Conservation (phyloP, 306 rosid species). For the Vicia villosa region DNA sequence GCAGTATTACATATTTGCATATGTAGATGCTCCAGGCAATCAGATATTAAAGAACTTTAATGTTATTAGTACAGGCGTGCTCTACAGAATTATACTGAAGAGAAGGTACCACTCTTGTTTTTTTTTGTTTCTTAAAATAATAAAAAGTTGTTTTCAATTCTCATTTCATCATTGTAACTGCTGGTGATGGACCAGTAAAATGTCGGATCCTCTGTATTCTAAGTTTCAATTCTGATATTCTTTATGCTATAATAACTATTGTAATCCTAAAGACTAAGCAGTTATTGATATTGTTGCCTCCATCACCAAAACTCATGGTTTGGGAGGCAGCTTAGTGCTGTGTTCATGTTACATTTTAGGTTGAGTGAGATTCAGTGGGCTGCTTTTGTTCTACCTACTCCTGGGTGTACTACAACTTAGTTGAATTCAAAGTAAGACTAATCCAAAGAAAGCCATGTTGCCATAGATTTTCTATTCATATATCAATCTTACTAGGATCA, state of each 20-base stretch:
- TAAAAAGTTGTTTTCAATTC: slow-evolving; percentile 8
- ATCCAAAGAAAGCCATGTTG: slow-evolving; percentile 18
- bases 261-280: slow-evolving; percentile 19
- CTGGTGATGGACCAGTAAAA: slow-evolving; percentile 21
- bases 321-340: slow-evolving; percentile 15
- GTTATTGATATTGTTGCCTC: neutral
- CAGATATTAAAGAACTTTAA: slow-evolving; percentile 91
- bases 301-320: slow-evolving; percentile 32
- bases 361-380: slow-evolving; percentile 98
- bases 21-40: slow-evolving; percentile 97
- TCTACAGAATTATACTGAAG: slow-evolving; percentile 92
- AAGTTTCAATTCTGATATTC: slow-evolving; percentile 20
- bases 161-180: slow-evolving; percentile 26
- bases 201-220: slow-evolving; percentile 3
- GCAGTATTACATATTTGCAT: slow-evolving; percentile 96
- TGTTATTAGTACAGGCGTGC: slow-evolving; percentile 86
- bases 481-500: slow-evolving; percentile 28
- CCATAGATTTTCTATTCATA: slow-evolving; percentile 27
- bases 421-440: slow-evolving; percentile 78
- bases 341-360: slow-evolving; percentile 57
- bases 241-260: slow-evolving; percentile 1
- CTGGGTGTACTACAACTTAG: slow-evolving; percentile 94
- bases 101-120: slow-evolving; percentile 51
- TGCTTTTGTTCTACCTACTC: slow-evolving; percentile 87
- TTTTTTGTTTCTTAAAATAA: slow-evolving; percentile 5